Conservation (phyloP, 176 grass and related monocot species). For the Guadua angustifolia region DNA sequence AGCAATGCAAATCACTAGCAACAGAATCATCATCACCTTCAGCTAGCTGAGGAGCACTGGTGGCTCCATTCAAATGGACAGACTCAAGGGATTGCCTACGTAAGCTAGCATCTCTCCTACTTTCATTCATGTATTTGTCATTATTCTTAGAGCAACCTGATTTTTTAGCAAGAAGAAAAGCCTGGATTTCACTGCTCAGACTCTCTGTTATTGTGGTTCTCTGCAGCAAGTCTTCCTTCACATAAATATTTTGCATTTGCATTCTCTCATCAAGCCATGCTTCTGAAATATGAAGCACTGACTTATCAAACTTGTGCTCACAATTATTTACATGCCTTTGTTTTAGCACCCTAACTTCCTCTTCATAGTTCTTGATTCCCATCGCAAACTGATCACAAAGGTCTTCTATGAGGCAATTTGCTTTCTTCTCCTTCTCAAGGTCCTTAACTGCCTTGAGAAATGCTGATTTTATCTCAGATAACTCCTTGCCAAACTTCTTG, state of each 20-base stretch:
- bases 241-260: conserved; percentile 78
- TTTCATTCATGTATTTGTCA: conserved; percentile 35
- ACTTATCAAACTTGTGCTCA: conserved; percentile 70
- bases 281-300: conserved; percentile 77
- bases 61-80: conserved; percentile 77
- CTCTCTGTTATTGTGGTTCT: conserved; percentile 62
- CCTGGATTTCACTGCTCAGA: conserved; percentile 74
- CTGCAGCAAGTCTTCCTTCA: conserved; percentile 42
- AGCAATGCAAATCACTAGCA: conserved; percentile 87
- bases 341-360: conserved; percentile 77
- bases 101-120: conserved; percentile 43
- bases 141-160: conserved; percentile 40
- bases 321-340: conserved; percentile 58
- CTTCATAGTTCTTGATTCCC: conserved; percentile 72
- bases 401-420: conserved; percentile 71
- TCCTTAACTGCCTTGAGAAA: conserved; percentile 72
- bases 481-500: conserved; percentile 73
- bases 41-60: conserved; percentile 75
- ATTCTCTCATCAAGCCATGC: conserved; percentile 84
- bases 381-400: conserved; percentile 82
- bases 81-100: conserved; percentile 86
- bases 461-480: conserved; percentile 75
- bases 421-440: conserved; percentile 74
- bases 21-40: conserved; percentile 76
- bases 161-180: conserved; percentile 63